Evolutionary conservation across 139 green algal species (phyloP), one percentile per base, ranked within the genome.

Genomic region (Chlorella sp.): DNA sequence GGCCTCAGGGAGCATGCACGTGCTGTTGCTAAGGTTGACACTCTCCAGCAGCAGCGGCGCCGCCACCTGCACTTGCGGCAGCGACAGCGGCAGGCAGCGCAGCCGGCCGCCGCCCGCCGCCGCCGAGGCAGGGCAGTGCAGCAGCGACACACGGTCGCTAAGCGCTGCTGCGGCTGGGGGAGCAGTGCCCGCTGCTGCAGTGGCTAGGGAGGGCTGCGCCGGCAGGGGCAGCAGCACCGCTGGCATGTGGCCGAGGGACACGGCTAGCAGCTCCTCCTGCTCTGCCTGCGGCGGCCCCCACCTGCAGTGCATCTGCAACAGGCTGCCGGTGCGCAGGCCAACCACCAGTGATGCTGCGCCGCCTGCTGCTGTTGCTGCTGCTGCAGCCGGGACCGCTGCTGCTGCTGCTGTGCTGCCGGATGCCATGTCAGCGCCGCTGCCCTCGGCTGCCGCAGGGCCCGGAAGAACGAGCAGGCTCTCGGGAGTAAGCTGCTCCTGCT

Each of bases 161-260:
- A 86, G 54, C 26, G 62, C 81, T 22, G 40, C 81, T 4, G 68
- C 81, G 1, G 70, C 48, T 0, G 68, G 51, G 0, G 51, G 36
- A 24, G 67, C 17, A 0, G 20, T 48, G 4, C 26, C 67, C 0
- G 68, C 68, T 28, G 68, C 67, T 26, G 80, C 68, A 24, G 48
- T 40, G 30, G 48, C 68, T 13, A 26, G 24, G 1, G 67, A 51
- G 24, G 67, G 48, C n/a, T 72, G 80, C n/a, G 67, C 64, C 79
- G 80, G 80, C 80, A 85, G 68, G 9, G 80, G 80, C 56, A 85
- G 48, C 68, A 85, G 48, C 69, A 80, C 81, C 30, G 73, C 81
- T 34, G 81, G 81, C 81, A 81, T 73, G 54, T 46, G 40, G n/a
- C 81, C 70, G 14, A 86, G 56, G 1, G 77, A 60, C 34, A 83